These are phyloP conservation scores for Neofusicoccum ribis DNA, from an alignment of 2,329 filamentous ascomycete species.

Conservation along the genomic window DNA sequence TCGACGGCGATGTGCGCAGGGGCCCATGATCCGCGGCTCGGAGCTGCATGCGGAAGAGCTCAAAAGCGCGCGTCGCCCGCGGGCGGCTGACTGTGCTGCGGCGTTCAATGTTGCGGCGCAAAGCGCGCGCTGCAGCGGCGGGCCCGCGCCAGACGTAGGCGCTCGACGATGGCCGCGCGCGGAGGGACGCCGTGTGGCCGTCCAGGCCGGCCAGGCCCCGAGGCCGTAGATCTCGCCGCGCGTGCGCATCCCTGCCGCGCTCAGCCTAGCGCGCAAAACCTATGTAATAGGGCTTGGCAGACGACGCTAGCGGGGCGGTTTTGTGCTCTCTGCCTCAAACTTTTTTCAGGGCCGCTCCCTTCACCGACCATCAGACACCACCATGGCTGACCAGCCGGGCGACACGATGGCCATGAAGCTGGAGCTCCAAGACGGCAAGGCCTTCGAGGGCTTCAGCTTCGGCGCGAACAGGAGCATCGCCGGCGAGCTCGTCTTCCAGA, in stretches of 20 bases:
- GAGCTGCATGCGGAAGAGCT: background rate
- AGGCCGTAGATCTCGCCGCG: too few species aligned
- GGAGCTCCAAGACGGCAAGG: constrained; percentile 87
- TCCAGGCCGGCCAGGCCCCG: too few species aligned
- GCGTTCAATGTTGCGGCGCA: too few species aligned
- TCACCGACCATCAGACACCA: constrained; percentile 3
- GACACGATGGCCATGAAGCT: constrained; percentile 62
- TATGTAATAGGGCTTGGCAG: too few species aligned
- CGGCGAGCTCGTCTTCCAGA: constrained; percentile 98
- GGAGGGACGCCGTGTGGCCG: background rate
- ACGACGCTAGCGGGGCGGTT: too few species aligned
- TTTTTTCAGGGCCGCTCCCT: background rate
- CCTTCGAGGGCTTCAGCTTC: constrained; percentile 95
- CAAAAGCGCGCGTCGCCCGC: background rate
- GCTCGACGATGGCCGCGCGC: background rate
- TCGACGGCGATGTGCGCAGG: constrained; percentile 14
- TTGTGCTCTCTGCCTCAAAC: background rate
- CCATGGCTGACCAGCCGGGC: constrained; percentile 15
- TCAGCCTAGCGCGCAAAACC: too few species aligned
- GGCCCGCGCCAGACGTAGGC: too few species aligned
- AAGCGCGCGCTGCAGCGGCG: too few species aligned
- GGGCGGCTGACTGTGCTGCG: too few species aligned
- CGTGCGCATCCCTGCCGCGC: too few species aligned
- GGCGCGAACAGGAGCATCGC: constrained; percentile 92
- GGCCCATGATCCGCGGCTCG: constrained; percentile 3